Base-by-base conservation (phyloP, 331 rosid species). In the Prunus yedoensis region DNA sequence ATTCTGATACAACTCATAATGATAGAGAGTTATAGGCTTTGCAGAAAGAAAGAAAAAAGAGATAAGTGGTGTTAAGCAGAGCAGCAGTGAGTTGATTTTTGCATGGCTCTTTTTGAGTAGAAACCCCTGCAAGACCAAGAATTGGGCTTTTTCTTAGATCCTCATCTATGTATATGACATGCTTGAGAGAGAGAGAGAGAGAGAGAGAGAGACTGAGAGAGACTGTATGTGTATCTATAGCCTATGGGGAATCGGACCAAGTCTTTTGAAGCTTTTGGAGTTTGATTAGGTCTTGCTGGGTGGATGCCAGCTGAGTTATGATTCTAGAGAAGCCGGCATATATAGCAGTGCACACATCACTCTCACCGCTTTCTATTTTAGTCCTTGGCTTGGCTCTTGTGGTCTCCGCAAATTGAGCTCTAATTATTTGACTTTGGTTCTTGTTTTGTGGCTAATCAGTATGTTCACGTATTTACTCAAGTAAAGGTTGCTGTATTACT, bases 221-320 rank as follows among this genome's bases (percentile, higher is more conserved):
- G 11, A 52, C 17, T 61, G n/a, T 15, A 62, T 30, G 43, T 3
- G 23, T 47, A 50, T 43, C 11, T 13, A 30, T 17, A 13, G 16
- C 52, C 35, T 77, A 12, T 53, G 65, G 61, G 57, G 66, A 50
- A 61, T 74, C 54, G 74, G 79, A 70, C 38, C 66, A 38, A 73
- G 58, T 70, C 51, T 32, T 47, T 56, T 11, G 8, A 17, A 12
- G 13, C 57, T 61, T 62, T n/a, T 16, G 45, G 45, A 28, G 21
- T 71, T 77, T 83, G 83, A 78, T 73, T 46, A 61, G 23, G 79
- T 74, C 79, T 69, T 59, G 74, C 69, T 60, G 65, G 77, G 85
- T 74, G 78, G 86, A n/a, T 52, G 86, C 78, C 77, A 46, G 83
- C 87, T 58, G 78, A 71, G 32, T 57, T 71, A 66, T 46, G 63